phyloP scores from a whole-genome alignment of 2,329 filamentous ascomycete species.

The Exophiala viscosa region DNA sequence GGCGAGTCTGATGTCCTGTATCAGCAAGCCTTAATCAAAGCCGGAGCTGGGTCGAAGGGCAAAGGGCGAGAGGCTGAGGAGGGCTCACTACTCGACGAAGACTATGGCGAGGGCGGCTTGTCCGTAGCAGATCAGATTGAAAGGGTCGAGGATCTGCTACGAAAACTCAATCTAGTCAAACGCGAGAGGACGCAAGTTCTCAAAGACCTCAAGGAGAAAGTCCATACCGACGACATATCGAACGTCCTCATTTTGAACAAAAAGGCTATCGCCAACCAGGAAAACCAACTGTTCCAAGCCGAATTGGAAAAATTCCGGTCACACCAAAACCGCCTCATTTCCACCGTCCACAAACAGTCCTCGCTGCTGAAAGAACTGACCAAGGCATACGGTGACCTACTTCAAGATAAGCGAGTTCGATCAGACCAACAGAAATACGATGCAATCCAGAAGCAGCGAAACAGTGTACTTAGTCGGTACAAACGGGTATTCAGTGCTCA shows the following conservation, averaged over 20 bases:
- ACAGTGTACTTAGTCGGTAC: constrained; percentile 77
- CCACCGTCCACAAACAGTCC: constrained; percentile 93
- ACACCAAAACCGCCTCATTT: constrained; percentile 83
- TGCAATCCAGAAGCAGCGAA: constrained; percentile 75
- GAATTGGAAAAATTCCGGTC: constrained; percentile 97
- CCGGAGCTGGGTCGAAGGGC: constrained; percentile 57
- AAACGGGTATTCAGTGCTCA: constrained; percentile 91
- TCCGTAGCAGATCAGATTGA: constrained; percentile 87
- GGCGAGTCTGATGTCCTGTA: constrained; percentile 87
- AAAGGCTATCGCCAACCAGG: constrained; percentile 88
- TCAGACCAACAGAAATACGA: constrained; percentile 96
- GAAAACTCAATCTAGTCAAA: constrained; percentile 89
- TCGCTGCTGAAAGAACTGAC: constrained; percentile 94
- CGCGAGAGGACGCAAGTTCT: constrained; percentile 85
- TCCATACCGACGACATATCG: constrained; percentile 88
- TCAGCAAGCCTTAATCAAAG: constrained; percentile 78
- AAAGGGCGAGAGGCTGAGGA: constrained; percentile 61
- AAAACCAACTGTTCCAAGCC: constrained; percentile 86
- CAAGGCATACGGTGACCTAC: constrained; percentile 74
- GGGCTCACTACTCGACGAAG: constrained; percentile 81
- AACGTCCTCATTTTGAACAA: constrained; percentile 97
- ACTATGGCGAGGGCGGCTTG: constrained; percentile 74
- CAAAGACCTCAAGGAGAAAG: constrained; percentile 97
- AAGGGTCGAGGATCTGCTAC: constrained; percentile 82
- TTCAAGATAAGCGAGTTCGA: constrained; percentile 91